Evolutionary conservation across 352 stramenopile species (phyloP).

Genomic region (Elongisporangium anandrum): DNA sequence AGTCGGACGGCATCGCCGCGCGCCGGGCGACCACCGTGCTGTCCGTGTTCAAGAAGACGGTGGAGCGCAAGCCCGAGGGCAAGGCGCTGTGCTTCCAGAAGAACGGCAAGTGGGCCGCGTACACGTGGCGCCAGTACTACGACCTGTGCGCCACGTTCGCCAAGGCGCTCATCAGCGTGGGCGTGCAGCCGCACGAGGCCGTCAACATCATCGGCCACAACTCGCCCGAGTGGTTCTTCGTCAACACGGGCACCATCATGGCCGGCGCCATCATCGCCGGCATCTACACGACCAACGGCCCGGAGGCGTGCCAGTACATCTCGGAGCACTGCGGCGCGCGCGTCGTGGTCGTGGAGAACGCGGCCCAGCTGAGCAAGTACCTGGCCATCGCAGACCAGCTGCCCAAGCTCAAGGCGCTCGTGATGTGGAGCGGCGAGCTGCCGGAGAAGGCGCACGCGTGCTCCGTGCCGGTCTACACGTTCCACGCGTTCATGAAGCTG

Average conservation of each 20-base stretch:
- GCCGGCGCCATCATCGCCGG: constrained; percentile 73
- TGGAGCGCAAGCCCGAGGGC: constrained; percentile 15
- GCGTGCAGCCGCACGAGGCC: constrained; percentile 58
- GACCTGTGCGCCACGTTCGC: constrained; percentile 58
- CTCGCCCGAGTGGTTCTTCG: constrained; percentile 83
- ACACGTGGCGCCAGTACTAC: constrained; percentile 79
- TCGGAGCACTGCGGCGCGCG: constrained; percentile 72
- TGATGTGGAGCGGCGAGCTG: constrained; percentile 56
- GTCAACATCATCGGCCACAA: constrained; percentile 86
- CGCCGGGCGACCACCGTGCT: constrained; percentile 30
- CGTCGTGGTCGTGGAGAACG: constrained; percentile 75
- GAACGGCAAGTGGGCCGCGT: constrained; percentile 37
- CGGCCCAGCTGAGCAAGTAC: constrained; percentile 71
- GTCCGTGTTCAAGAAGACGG: constrained; percentile 31
- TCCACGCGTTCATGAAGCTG: constrained; percentile 51
- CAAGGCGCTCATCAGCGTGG: constrained; percentile 69
- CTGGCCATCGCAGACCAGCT: constrained; percentile 53
- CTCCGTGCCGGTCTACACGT: constrained; percentile 52
- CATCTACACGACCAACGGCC: constrained; percentile 82
- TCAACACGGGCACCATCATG: constrained; percentile 74
- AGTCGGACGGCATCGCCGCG: constrained; percentile 15
- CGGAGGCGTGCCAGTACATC: constrained; percentile 75
- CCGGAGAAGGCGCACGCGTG: constrained; percentile 25
- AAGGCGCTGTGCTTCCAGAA: constrained; percentile 34
- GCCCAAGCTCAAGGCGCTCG: constrained; percentile 66